Conservation (phyloP, 176 grass and related monocot species). For the Paspalum vaginatum region DNA sequence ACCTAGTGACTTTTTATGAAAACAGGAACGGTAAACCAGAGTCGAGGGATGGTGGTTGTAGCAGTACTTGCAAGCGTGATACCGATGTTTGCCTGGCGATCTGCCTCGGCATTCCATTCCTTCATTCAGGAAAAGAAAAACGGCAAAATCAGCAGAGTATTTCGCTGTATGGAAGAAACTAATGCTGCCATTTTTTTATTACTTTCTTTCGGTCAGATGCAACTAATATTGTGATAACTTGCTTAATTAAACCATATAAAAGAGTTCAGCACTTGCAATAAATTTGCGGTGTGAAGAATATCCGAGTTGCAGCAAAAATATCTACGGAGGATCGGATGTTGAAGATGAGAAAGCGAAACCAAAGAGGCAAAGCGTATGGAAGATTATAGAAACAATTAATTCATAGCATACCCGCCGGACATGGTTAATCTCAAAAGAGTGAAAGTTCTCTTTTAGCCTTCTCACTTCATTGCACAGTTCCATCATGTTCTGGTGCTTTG, state of each 20-base stretch:
- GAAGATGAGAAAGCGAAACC: too few relatives aligned
- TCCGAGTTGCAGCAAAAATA: background rate
- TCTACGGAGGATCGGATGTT: too few relatives aligned
- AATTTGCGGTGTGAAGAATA: background rate
- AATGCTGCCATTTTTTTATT: background rate
- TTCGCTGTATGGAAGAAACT: background rate
- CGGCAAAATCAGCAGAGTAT: constrained; percentile 25
- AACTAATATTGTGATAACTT: background rate
- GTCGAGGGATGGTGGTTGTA: background rate
- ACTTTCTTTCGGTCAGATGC: background rate
- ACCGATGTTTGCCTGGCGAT: constrained; percentile 68
- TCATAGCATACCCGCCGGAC: constrained; percentile 45
- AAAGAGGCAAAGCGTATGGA: background rate
- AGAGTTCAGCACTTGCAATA: background rate
- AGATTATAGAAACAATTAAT: constrained; percentile 14
- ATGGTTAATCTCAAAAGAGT: constrained; percentile 58
- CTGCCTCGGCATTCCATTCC: constrained; percentile 69
- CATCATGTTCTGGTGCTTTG: constrained; percentile 53
- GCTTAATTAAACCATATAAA: constrained; percentile 11
- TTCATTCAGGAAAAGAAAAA: constrained; percentile 44
- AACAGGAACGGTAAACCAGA: background rate
- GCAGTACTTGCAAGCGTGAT: constrained; percentile 48
- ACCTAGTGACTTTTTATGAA: constrained; percentile 7
- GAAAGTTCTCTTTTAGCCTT: constrained; percentile 50
- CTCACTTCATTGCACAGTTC: constrained; percentile 65